Evolutionary conservation across 148 eudicot genomes (phyloP).

Genomic region (Rhododendron vialii): DNA sequence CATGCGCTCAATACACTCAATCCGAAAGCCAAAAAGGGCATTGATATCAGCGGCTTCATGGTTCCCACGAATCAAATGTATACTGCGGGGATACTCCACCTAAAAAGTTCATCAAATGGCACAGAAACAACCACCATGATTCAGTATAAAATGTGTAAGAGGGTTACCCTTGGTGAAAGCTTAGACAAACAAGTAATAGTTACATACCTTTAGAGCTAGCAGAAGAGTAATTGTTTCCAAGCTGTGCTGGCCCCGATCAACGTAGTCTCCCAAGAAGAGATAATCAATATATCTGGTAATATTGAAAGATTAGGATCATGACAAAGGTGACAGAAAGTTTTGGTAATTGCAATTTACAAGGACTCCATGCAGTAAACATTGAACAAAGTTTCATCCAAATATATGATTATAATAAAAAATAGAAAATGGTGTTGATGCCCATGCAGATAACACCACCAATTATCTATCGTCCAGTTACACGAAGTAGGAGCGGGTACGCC

Average conservation of each 20-base stretch:
- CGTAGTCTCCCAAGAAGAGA: constrained; percentile 96
- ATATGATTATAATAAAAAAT: not conserved
- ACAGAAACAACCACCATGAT: constrained; percentile 1
- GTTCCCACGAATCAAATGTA: constrained; percentile 98
- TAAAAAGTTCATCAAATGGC: constrained; percentile 22
- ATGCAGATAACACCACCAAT: not conserved
- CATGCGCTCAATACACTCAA: constrained; percentile 99
- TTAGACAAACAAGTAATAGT: not conserved
- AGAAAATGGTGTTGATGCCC: not conserved
- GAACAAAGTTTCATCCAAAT: not conserved
- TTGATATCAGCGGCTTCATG: constrained; percentile 99
- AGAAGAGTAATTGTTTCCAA: constrained; percentile 94
- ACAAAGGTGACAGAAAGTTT: not conserved
- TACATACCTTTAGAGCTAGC: constrained; percentile 77
- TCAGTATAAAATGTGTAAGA: not conserved
- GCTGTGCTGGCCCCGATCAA: constrained; percentile 98
- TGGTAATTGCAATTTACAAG: not conserved
- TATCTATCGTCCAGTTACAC: not conserved
- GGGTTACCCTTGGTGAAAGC: not conserved
- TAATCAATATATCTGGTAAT: constrained; percentile 84
- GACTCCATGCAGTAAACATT: not conserved
- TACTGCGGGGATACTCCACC: constrained; percentile 80
- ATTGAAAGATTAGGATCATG: constrained; percentile 23
- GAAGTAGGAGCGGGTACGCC: not conserved
- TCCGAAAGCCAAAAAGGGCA: constrained; percentile 98